phyloP scores from a whole-genome alignment of 805 yeast species.

The Candida mattraensis region DNA sequence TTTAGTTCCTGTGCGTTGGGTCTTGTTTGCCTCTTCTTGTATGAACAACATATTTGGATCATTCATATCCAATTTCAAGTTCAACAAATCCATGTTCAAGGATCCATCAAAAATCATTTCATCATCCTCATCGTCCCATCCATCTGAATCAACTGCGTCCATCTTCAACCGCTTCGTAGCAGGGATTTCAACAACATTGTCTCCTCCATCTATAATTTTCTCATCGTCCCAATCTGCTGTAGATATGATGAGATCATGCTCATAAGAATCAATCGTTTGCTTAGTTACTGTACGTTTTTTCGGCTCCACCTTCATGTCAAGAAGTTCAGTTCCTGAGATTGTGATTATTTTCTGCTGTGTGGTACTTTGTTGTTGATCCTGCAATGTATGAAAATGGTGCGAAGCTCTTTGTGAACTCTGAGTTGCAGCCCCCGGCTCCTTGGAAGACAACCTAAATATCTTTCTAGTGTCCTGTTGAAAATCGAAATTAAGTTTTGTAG shows the following conservation, averaged over 20 bases:
- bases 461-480: slow-evolving; percentile 60
- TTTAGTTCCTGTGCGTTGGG: slow-evolving; percentile 11
- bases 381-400: slow-evolving; percentile 9
- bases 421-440: slow-evolving; percentile 16
- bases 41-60: slow-evolving; percentile 79
- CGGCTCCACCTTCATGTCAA: slow-evolving; percentile 16
- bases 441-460: slow-evolving; percentile 40
- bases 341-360: slow-evolving; percentile 26
- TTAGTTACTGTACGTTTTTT: slow-evolving; percentile 18
- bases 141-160: slow-evolving; percentile 41
- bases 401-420: slow-evolving; percentile 8
- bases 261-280: slow-evolving; percentile 38
- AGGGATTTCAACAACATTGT: slow-evolving; percentile 15
- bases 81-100: slow-evolving; percentile 34
- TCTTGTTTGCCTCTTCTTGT: slow-evolving; percentile 34
- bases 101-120: slow-evolving; percentile 75
- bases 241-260: slow-evolving; percentile 61
- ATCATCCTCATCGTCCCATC: slow-evolving; percentile 55
- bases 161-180: slow-evolving; percentile 28
- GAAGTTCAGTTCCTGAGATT: slow-evolving; percentile 31
- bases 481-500: slow-evolving; percentile 60
- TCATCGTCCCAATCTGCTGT: slow-evolving; percentile 81
- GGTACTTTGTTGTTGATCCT: slow-evolving; percentile 8
- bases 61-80: slow-evolving; percentile 72
- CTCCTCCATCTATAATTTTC: slow-evolving; percentile 52